Conservation (phyloP, 306 rosid species). For the Styphnolobium japonicum region DNA sequence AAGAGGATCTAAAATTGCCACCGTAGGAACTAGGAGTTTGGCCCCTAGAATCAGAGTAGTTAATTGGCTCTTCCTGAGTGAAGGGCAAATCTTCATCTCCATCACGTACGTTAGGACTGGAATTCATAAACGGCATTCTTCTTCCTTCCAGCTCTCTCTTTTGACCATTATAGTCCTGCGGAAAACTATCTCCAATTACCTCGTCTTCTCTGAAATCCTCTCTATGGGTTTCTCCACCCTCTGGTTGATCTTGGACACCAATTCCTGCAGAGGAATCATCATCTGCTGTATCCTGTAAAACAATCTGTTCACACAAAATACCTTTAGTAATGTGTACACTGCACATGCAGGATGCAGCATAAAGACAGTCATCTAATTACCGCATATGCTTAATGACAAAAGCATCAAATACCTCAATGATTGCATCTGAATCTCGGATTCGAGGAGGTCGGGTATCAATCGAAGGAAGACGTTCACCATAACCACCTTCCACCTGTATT, state of each 20-base stretch:
- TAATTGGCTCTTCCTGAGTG: slow-evolving; percentile 47
- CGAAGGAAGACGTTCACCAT: slow-evolving; percentile 94
- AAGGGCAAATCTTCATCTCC: slow-evolving; percentile 41
- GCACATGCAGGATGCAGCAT: neutral
- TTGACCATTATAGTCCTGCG: slow-evolving; percentile 38
- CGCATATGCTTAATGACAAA: neutral
- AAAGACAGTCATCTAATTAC: slow-evolving; percentile 7
- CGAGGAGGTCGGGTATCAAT: slow-evolving; percentile 95
- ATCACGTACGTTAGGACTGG: slow-evolving; percentile 41
- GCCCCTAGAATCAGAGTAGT: slow-evolving; percentile 40
- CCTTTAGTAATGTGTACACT: slow-evolving; percentile 21
- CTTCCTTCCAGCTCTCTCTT: slow-evolving; percentile 62
- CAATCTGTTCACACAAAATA: slow-evolving; percentile 68
- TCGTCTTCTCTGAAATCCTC: slow-evolving; percentile 54
- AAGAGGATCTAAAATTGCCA: slow-evolving; percentile 31
- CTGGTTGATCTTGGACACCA: slow-evolving; percentile 50
- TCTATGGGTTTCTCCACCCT: slow-evolving; percentile 46
- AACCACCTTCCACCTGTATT: slow-evolving; percentile 98
- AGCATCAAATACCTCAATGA: slow-evolving; percentile 79
- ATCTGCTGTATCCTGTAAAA: slow-evolving; percentile 80
- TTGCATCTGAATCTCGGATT: slow-evolving; percentile 93
- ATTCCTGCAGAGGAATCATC: slow-evolving; percentile 75
- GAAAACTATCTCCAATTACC: slow-evolving; percentile 50
- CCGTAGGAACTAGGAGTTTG: slow-evolving; percentile 43
- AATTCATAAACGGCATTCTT: slow-evolving; percentile 43